Conservation (phyloP, 352 stramenopile genomes). For the Globisporangium perplexum region DNA sequence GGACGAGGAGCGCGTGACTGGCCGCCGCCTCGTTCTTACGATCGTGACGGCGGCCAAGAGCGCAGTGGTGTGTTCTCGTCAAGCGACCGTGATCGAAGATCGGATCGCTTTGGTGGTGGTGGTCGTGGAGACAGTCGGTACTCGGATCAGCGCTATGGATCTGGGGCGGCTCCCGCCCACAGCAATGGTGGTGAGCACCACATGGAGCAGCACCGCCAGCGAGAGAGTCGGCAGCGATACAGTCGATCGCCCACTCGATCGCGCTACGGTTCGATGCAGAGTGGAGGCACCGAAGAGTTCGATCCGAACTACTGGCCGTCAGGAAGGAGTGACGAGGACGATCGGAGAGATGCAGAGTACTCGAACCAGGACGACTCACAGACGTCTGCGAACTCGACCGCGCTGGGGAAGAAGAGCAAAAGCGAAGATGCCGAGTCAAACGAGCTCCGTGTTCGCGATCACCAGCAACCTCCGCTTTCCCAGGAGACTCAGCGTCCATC, state of each 20-base stretch:
- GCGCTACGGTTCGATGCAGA: not conserved
- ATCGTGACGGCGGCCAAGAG: not conserved
- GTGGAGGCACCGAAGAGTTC: not conserved
- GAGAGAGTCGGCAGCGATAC: not conserved
- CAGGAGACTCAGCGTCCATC: not conserved
- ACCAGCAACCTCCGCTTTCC: not conserved
- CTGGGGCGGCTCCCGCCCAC: not conserved
- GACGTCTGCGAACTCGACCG: not conserved
- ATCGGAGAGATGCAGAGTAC: not conserved
- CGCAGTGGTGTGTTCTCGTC: not conserved
- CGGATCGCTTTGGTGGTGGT: slow-evolving; percentile 1
- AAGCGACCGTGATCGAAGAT: not conserved
- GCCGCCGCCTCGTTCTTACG: slow-evolving; percentile 2
- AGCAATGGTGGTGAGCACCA: not conserved
- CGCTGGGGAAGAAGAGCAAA: not conserved
- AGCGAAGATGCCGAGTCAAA: not conserved
- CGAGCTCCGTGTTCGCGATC: not conserved
- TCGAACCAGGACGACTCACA: slow-evolving; percentile 1
- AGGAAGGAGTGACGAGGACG: not conserved
- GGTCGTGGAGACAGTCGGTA: not conserved
- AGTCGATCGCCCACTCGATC: slow-evolving; percentile 6
- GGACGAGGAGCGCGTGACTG: not conserved
- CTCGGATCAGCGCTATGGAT: slow-evolving; percentile 3
- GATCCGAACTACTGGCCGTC: slow-evolving; percentile 6
- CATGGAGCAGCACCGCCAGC: not conserved